Conservation (phyloP, 2,329 filamentous ascomycete species). For the Phyllosticta paracitricarpa region DNA sequence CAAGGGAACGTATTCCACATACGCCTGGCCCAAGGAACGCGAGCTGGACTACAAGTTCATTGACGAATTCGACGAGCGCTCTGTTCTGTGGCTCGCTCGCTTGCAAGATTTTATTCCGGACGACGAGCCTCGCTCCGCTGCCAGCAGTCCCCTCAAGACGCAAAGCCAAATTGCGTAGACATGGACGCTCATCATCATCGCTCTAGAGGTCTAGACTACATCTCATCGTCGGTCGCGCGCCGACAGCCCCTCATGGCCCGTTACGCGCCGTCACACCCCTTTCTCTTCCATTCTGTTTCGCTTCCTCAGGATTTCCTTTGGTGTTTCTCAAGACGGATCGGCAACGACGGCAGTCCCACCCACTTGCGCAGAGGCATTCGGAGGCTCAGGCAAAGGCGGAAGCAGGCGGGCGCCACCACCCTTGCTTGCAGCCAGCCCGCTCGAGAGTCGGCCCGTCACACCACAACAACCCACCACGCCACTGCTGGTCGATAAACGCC, state of each 20-base stretch:
- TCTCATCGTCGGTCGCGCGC: neutral
- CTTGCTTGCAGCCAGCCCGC: neutral
- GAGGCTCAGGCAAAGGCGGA: neutral
- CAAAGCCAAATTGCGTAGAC: slow-evolving; percentile 3
- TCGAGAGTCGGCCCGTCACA: neutral
- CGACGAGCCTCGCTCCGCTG: slow-evolving; percentile 7
- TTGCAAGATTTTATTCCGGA: slow-evolving; percentile 13
- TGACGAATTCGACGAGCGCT: slow-evolving; percentile 32
- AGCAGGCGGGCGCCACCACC: neutral
- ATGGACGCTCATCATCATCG: neutral
- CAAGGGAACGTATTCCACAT: slow-evolving; percentile 63
- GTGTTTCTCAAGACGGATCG: neutral
- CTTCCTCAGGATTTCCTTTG: neutral
- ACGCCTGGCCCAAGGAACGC: slow-evolving; percentile 42
- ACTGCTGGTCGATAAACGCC: neutral
- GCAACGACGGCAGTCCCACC: neutral
- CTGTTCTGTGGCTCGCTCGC: slow-evolving; percentile 30
- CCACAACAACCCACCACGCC: neutral
- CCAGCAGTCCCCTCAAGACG: neutral
- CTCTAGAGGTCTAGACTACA: neutral
- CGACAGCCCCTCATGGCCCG: neutral
- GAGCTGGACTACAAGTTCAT: slow-evolving; percentile 38
- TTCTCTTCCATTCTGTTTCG: neutral
- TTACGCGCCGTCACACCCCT: neutral
- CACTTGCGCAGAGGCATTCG: neutral